Evolutionary conservation across 768 basidiomycete species (phyloP), one percentile per base, ranked within the genome.

Genomic region (Leucocoprinus sp.): DNA sequence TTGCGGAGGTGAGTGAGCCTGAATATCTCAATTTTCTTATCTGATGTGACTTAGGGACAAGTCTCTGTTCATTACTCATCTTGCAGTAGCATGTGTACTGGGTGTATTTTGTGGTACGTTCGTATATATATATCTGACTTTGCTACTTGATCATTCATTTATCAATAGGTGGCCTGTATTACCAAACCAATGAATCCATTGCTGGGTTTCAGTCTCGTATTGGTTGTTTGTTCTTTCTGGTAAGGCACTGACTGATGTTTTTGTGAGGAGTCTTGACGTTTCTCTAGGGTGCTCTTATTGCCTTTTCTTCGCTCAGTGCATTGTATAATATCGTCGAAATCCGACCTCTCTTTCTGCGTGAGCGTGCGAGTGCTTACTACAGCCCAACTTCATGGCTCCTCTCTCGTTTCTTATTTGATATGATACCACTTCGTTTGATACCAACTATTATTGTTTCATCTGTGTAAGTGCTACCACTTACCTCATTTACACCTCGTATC

Each of bases 181-280:
- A 71, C 64, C 60, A 92, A 22, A 92, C 89, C 0, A 76, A 73
- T 27, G 65, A 76, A 15, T 84, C 78, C 3, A 95, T 96, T 51
- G 87, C 92, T 19, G 93, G 93, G 1, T 96, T 96, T 72, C 93
- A 96, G 60, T 85, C 84, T 28, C 76, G 93, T 23, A 75, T 98
- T n/a, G 93, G 93, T 23, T 89, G 85, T 53, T 63, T 98, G 33
- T 96, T 98, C 73, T 98, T 98, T 78, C 60, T 96, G 55, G 87
- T 87, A 52, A 26, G 65, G 52, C 24, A 18, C 60, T 54, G 21
- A 27, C 27, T 9, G 37, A 37, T 14, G 23, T 50, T 18, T 91
- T 93, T 52, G 93, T 9, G 6, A 21, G 19, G 35, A 15, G 15
- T 14, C 23, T 19, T 35, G 12, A 55, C 31, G 27, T 27, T 38